A percentile compares a stretch with the other conserved stretches of the same genome.
Evolutionary conservation across 805 yeast genomes (phyloP).

Genomic region (Monosporozyma yasuniensis): DNA sequence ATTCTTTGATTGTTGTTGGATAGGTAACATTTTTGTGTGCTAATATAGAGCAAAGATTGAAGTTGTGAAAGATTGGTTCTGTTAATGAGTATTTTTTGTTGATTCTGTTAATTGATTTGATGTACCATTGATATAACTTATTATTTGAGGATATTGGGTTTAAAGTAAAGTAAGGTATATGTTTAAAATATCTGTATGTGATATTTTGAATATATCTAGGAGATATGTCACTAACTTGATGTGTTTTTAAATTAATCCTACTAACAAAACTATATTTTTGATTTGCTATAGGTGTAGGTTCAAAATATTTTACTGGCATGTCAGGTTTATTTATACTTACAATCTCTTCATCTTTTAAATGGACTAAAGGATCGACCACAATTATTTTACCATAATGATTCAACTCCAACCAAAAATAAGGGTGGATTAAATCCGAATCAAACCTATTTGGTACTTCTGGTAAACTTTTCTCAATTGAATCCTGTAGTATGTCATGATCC

Average conservation of each 20-base stretch:
- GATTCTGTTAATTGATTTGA: conserved; percentile 2
- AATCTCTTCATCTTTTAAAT: conserved; percentile 11
- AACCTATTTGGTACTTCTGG: conserved; percentile 15
- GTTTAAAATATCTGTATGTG: conserved; percentile 13
- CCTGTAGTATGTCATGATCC: conserved; percentile 6
- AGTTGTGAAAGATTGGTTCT: conserved; percentile 5
- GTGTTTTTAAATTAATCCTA: conserved; percentile 7
- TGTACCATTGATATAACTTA: conserved; percentile 7
- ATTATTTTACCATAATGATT: conserved; percentile 7
- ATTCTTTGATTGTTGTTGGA: conserved; percentile 11
- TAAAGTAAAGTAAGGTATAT: conserved; percentile 2
- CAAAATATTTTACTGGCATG: conserved; percentile 7
- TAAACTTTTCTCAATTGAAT: neutral
- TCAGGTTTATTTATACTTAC: conserved; percentile 7
- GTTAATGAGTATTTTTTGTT: neutral
- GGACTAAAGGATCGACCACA: conserved; percentile 21
- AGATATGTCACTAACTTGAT: conserved; percentile 14
- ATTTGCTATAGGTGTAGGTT: conserved; percentile 8
- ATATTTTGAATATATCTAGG: conserved; percentile 18
- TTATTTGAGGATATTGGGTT: conserved; percentile 6
- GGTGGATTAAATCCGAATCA: conserved; percentile 22
- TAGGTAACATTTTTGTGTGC: conserved; percentile 10
- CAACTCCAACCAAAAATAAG: conserved; percentile 23
- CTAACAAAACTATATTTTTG: conserved; percentile 16
- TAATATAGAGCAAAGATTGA: conserved; percentile 2